A percentile compares a stretch with the other conserved stretches of the same genome.
These are phyloP conservation scores for Diaporthe ilicicola DNA, from an alignment of 2,329 filamentous ascomycete species.

Conservation along the genomic window DNA sequence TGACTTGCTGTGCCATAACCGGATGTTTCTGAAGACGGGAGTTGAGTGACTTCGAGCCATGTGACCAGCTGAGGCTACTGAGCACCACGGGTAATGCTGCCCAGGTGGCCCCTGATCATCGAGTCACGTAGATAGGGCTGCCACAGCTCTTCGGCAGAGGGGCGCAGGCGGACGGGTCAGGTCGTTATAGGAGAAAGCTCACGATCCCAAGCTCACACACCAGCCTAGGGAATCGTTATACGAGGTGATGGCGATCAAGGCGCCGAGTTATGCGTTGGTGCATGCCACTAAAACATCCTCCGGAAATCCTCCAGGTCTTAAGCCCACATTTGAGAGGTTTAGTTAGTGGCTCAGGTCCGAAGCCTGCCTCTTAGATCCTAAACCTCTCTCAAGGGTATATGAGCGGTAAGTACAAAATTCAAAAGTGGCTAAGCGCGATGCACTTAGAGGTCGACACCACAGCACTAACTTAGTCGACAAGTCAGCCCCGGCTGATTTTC, in stretches of 20 bases:
- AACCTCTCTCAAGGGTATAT: not conserved
- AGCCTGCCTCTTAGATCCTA: not conserved
- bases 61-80: too few species aligned
- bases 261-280: not conserved
- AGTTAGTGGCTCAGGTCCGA: not conserved
- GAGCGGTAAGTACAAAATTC: not conserved
- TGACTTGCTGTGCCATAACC: not conserved
- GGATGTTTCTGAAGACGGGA: rapidly evolving
- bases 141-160: not conserved
- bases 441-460: not conserved
- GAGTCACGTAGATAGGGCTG: too few species aligned
- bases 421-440: not conserved
- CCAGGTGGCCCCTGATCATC: not conserved
- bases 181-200: not conserved
- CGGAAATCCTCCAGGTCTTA: not conserved
- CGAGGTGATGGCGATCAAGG: not conserved
- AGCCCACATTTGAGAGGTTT: not conserved
- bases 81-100: not conserved
- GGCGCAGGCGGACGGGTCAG: rapidly evolving
- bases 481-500: not conserved
- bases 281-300: not conserved
- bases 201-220: not conserved
- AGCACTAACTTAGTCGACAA: not conserved
- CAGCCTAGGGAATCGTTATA: not conserved
- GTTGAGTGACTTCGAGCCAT: not conserved